phyloP scores from a whole-genome alignment of 805 yeast species.

The Hermanozyma aechmeae region DNA sequence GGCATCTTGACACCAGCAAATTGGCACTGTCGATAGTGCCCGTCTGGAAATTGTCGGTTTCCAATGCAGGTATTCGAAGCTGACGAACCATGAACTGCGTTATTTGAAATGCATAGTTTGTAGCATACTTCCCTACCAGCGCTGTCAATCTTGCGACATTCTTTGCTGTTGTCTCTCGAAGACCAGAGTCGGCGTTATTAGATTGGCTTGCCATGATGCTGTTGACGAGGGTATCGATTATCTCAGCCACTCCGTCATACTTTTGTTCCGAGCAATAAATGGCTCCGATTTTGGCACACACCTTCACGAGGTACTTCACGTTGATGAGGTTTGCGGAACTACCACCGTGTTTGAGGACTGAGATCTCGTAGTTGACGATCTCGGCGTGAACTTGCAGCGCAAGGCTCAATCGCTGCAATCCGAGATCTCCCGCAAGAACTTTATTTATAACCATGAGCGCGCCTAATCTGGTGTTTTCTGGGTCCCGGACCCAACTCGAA shows the following conservation, averaged over 20 bases:
- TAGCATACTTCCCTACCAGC: conserved; percentile 21
- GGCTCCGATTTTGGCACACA: conserved; percentile 28
- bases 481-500: conserved; percentile 10
- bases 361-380: conserved; percentile 3
- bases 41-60: conserved; percentile 1
- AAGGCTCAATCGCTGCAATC: too few relatives aligned
- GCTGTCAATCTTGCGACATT: conserved; percentile 43
- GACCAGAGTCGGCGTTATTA: conserved; percentile 38
- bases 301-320: conserved; percentile 22
- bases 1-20: conserved; percentile 28
- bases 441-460: conserved; percentile 32
- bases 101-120: conserved; percentile 35
- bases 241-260: conserved; percentile 35
- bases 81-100: conserved; percentile 21
- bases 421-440: conserved; percentile 17
- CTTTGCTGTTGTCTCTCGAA: conserved; percentile 61
- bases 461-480: conserved; percentile 18
- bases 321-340: conserved; percentile 8
- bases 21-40: not conserved
- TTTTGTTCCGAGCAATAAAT: conserved; percentile 11
- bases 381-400: conserved; percentile 1
- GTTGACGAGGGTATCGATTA: conserved; percentile 38
- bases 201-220: conserved; percentile 18
- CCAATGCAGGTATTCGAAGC: conserved; percentile 15
- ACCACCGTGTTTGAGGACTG: conserved; percentile 1